A percentile compares a stretch with the other conserved stretches of the same genome.
phyloP scores from a whole-genome alignment of 192 early-diverging fungal species.

The Coemansia javaensis region DNA sequence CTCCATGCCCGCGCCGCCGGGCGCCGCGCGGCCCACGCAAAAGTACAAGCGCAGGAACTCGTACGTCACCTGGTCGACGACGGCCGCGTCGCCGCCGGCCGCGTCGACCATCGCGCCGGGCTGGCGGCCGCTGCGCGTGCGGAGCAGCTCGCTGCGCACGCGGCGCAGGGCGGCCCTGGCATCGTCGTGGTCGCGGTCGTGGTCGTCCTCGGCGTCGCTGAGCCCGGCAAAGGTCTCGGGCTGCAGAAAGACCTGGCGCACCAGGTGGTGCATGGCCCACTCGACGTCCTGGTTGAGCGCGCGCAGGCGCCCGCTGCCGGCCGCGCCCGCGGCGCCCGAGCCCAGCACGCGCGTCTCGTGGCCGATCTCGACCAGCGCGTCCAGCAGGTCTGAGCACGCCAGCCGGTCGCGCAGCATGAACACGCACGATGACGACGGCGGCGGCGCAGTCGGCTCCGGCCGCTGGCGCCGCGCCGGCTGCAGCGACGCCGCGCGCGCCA shows the following conservation, averaged over 20 bases:
- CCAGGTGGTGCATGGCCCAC: slow-evolving; percentile 55
- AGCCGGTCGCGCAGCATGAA: slow-evolving; percentile 51
- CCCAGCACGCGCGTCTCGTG: slow-evolving; percentile 47
- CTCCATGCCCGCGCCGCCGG: slow-evolving; percentile 7
- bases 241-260: slow-evolving; percentile 47
- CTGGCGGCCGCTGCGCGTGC: slow-evolving; percentile 15
- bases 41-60: slow-evolving; percentile 53
- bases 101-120: slow-evolving; percentile 37
- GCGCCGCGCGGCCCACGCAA: slow-evolving; percentile 24
- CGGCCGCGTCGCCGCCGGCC: slow-evolving; percentile 40
- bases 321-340: slow-evolving; percentile 14
- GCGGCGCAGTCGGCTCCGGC: slow-evolving; percentile 1
- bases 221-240: slow-evolving; percentile 23
- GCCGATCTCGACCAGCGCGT: slow-evolving; percentile 42
- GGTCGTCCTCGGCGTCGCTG: too few relatives aligned
- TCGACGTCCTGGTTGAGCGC: slow-evolving; percentile 52
- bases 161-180: neutral
- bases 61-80: slow-evolving; percentile 52
- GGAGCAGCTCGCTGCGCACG: slow-evolving; percentile 26
- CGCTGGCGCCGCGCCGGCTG: neutral
- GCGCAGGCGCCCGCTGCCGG: slow-evolving; percentile 38
- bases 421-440: slow-evolving; percentile 26
- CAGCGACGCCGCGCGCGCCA: too few relatives aligned
- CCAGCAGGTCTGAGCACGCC: slow-evolving; percentile 49
- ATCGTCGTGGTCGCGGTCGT: slow-evolving; percentile 5